Percentiles rank a stretch among this genome's conserved stretches.
Conservation (phyloP, 2,329 filamentous ascomycete species). For the Fusarium staphyleae region DNA sequence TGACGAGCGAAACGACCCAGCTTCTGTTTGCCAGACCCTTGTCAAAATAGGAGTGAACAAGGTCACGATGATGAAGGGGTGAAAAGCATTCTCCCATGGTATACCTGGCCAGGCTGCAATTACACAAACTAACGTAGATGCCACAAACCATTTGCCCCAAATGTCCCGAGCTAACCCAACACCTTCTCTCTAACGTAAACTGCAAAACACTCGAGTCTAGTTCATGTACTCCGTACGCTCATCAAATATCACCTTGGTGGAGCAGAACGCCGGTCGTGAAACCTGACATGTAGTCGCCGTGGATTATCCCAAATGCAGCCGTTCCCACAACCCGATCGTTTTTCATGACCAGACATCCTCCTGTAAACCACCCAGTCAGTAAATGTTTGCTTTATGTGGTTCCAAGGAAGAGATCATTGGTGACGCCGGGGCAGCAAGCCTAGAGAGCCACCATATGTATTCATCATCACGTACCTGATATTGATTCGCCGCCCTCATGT, state of each 20-base stretch:
- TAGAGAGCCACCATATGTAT: constrained; percentile 2
- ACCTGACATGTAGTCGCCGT: constrained; percentile 34
- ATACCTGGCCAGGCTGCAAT: constrained; percentile 14
- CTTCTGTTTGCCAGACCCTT: constrained; percentile 3
- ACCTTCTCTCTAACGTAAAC: constrained; percentile 30
- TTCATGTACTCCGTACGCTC: constrained; percentile 36
- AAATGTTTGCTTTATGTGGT: background rate
- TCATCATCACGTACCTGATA: constrained; percentile 75
- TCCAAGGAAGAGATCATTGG: background rate
- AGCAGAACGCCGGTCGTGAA: constrained; percentile 35
- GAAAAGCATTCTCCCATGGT: constrained; percentile 5
- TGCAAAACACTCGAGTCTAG: constrained; percentile 33
- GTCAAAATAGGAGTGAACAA: background rate
- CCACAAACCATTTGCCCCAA: constrained; percentile 22
- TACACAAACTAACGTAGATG: constrained; percentile 28
- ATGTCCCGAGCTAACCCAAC: constrained; percentile 26
- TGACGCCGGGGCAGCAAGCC: background rate
- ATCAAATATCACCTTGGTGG: constrained; percentile 28
- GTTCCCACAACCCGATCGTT: constrained; percentile 28
- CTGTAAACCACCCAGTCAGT: constrained; percentile 49
- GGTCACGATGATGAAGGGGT: background rate
- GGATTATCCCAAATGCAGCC: constrained; percentile 33
- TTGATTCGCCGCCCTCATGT: constrained; percentile 91
- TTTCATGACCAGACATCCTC: constrained; percentile 75
- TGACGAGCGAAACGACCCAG: background rate